phyloP scores from a whole-genome alignment of 208 protist species.

The Leishmania guyanensis region DNA sequence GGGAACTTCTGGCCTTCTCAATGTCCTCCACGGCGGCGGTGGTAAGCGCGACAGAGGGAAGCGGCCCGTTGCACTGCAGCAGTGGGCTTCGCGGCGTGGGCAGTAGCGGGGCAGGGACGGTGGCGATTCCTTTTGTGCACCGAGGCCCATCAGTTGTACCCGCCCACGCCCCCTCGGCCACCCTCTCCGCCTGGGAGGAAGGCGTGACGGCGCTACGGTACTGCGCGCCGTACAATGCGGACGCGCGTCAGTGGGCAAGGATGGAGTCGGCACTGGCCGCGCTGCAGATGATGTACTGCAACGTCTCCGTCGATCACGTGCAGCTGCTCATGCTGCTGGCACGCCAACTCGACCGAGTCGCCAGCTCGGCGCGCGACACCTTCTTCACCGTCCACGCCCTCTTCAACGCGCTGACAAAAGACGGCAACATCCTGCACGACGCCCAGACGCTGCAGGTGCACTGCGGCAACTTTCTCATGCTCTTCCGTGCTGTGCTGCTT shows the following conservation, averaged over 20 bases:
- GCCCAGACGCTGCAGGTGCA: conserved; percentile 56
- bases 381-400: conserved; percentile 67
- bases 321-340: conserved; percentile 51
- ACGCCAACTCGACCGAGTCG: conserved; percentile 57
- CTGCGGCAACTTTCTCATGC: conserved; percentile 81
- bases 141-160: conserved; percentile 18
- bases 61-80: conserved; percentile 20
- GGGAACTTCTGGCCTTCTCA: conserved; percentile 23
- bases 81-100: conserved; percentile 4
- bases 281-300: conserved; percentile 60
- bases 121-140: conserved; percentile 26
- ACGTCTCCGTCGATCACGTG: conserved; percentile 61
- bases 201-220: conserved; percentile 28
- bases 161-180: conserved; percentile 4
- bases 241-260: conserved; percentile 36
- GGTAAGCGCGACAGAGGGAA: conserved; percentile 3
- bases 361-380: conserved; percentile 55
- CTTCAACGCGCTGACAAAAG: conserved; percentile 50
- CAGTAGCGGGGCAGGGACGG: background rate
- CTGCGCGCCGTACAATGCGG: conserved; percentile 29
- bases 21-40: conserved; percentile 13
- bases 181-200: conserved; percentile 33
- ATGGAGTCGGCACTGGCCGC: conserved; percentile 54
- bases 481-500: conserved; percentile 70
- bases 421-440: conserved; percentile 76